Percentiles rank a stretch among this genome's conserved stretches.
These are phyloP conservation scores for Fomitopsis palustris DNA, from an alignment of 1,284 basidiomycete genomes.

Conservation along the genomic window DNA sequence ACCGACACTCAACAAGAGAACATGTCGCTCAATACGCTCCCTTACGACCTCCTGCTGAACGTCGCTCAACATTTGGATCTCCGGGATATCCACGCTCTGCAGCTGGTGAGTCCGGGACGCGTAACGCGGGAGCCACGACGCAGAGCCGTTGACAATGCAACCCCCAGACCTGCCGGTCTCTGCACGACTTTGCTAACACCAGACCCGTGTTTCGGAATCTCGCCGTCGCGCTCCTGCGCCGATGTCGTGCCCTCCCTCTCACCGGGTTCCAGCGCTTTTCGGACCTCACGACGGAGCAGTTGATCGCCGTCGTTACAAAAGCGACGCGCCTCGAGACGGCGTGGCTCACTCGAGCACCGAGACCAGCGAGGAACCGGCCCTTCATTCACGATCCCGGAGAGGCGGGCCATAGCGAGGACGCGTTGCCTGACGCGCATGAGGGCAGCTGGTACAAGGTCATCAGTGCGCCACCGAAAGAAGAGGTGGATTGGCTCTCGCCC, in stretches of 20 bases:
- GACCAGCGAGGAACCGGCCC: constrained; percentile 32
- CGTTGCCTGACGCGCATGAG: background rate
- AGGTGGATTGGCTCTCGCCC: constrained; percentile 72
- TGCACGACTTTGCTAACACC: constrained; percentile 56
- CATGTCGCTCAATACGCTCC: constrained; percentile 43
- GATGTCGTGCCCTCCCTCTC: constrained; percentile 64
- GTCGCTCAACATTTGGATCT: constrained; percentile 58
- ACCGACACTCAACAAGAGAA: constrained; percentile 18
- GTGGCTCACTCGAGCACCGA: constrained; percentile 57
- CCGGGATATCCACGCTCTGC: constrained; percentile 53
- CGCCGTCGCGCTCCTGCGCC: constrained; percentile 53
- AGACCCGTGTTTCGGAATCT: constrained; percentile 63
- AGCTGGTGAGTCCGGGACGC: constrained; percentile 44
- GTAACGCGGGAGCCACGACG: background rate
- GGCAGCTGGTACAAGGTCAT: constrained; percentile 58
- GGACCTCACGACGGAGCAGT: constrained; percentile 55
- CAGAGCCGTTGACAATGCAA: background rate
- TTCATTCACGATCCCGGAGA: constrained; percentile 12
- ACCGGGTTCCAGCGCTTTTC: constrained; percentile 63
- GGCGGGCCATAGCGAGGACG: constrained; percentile 3
- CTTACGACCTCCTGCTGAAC: constrained; percentile 68
- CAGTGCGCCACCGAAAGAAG: constrained; percentile 57
- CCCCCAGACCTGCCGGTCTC: constrained; percentile 54
- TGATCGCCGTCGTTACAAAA: constrained; percentile 57
- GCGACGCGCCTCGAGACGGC: constrained; percentile 57